These are phyloP conservation scores for Cymodocea nodosa DNA, from an alignment of 116 monocot species.

Conservation along the genomic window DNA sequence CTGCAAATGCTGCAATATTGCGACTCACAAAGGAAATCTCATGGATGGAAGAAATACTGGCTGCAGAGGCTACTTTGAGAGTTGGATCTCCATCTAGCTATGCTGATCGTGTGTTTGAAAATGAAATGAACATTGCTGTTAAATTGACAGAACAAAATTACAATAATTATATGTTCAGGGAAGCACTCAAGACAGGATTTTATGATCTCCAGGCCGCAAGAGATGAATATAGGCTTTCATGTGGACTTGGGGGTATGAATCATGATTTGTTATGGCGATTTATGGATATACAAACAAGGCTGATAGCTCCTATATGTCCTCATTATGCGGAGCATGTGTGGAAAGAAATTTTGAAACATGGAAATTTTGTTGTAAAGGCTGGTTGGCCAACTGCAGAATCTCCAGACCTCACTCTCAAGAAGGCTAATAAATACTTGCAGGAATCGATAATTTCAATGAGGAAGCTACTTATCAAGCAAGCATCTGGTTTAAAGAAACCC, in stretches of 20 bases:
- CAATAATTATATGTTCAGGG: conserved; percentile 67
- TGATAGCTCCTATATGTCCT: conserved; percentile 79
- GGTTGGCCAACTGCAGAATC: conserved; percentile 57
- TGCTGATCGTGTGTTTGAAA: conserved; percentile 72
- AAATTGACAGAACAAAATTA: conserved; percentile 44
- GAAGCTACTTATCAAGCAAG: conserved; percentile 74
- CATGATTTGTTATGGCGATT: conserved; percentile 52
- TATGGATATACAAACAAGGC: conserved; percentile 82
- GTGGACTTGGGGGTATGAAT: conserved; percentile 76
- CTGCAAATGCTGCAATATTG: conserved; percentile 88
- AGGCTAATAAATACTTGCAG: conserved; percentile 82
- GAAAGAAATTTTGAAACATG: conserved; percentile 49
- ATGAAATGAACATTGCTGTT: conserved; percentile 78
- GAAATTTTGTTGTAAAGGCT: conserved; percentile 58
- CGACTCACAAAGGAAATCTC: conserved; percentile 85
- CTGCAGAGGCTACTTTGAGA: conserved; percentile 50
- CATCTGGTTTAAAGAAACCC: conserved; percentile 54
- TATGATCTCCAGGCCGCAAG: conserved; percentile 84
- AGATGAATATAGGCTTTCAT: conserved; percentile 86
- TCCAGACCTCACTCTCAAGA: conserved; percentile 53
- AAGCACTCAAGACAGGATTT: conserved; percentile 82
- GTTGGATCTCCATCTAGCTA: conserved; percentile 41
- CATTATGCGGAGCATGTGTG: conserved; percentile 89
- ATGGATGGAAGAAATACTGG: conserved; percentile 87
- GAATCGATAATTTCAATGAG: conserved; percentile 69